Percentiles rank a stretch among this genome's conserved stretches.
phyloP scores from a whole-genome alignment of 2,329 filamentous ascomycete species.

The Didymella lethalis region DNA sequence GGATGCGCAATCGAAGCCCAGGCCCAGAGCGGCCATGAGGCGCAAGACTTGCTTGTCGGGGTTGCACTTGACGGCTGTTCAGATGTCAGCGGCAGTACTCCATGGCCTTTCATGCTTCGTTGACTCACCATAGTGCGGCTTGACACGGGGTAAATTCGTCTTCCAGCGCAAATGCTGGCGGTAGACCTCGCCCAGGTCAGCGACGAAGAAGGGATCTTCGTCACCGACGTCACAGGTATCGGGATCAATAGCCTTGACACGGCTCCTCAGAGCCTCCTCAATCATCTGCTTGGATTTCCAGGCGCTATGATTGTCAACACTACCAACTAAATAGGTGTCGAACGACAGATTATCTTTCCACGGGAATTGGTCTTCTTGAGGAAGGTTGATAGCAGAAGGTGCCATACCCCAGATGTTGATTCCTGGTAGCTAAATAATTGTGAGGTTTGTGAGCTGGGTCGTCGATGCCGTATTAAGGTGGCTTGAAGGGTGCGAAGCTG shows the following conservation, averaged over 20 bases:
- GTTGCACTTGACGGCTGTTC: constrained; percentile 95
- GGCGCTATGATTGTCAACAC: constrained; percentile 58
- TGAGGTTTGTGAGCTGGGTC: constrained; percentile 28
- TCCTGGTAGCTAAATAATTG: constrained; percentile 16
- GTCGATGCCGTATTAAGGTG: constrained; percentile 78
- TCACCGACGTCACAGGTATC: constrained; percentile 90
- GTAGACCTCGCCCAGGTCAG: constrained; percentile 97
- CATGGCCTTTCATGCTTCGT: neutral
- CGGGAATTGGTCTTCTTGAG: constrained; percentile 52
- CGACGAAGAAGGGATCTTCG: constrained; percentile 98
- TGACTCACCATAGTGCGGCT: constrained; percentile 88
- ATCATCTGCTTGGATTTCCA: constrained; percentile 78
- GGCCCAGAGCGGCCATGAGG: constrained; percentile 86
- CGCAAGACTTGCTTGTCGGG: constrained; percentile 88
- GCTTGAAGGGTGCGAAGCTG: constrained; percentile 92
- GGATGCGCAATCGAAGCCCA: constrained; percentile 97
- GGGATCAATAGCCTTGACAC: constrained; percentile 82
- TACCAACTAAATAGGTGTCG: constrained; percentile 41
- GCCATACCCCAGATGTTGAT: constrained; percentile 64
- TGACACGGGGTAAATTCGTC: constrained; percentile 87
- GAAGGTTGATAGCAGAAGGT: constrained; percentile 69
- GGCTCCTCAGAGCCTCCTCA: constrained; percentile 83
- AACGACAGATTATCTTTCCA: constrained; percentile 47
- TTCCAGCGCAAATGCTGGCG: constrained; percentile 99
- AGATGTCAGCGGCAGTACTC: constrained; percentile 35